Base-by-base conservation (phyloP, 768 basidiomycete species). In the Macrocybe gigantea region DNA sequence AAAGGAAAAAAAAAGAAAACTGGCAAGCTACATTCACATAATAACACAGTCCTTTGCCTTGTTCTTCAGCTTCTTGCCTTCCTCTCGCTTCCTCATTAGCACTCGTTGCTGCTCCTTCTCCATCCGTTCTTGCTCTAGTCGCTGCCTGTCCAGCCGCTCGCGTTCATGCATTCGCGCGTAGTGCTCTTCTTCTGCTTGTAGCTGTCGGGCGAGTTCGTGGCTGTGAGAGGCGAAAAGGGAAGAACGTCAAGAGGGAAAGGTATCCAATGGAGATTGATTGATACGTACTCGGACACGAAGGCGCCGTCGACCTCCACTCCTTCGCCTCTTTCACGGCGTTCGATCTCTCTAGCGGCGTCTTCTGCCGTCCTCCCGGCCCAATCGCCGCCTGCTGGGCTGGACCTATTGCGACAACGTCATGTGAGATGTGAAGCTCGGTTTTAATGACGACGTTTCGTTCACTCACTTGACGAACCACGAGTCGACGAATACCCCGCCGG, bases 161-260 rank as follows among this genome's bases (percentile, higher is more conserved):
- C 48, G 56, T 45, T 66, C 66, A 42, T 70, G 64, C 32, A 65
- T 60, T 3, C 67, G 67, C 0, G 75, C 78, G 5, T 67, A 64
- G 3, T 72, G 73, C 38, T 94, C 83, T 64, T 94, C 93, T 53
- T 92, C 88, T 1, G 77, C 78, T 60, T 94, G 93, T 1, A 96
- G 66, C 51, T 84, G 84, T 41, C 71, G 73, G 3, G 93, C 93
- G 0, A 94, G 72, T 6, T 76, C 80, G 33, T 71, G 74, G 57
- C 86, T 91, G 56, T 12, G 41, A 5, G 41, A 32, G 11, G 8
- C 37, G 7, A 39, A 31, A 43, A 37, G n/a, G 49, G 14, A 35
- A 46, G 31, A 53, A 47, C 55, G 42, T 38, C 7, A 40, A 11
- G 46, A 10, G 22, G 4, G 7, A 30, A 29, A 13, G 30, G 40